Evolutionary conservation across 2,329 filamentous ascomycete genomes (phyloP).

Genomic region (Fusarium keratoplasticum): DNA sequence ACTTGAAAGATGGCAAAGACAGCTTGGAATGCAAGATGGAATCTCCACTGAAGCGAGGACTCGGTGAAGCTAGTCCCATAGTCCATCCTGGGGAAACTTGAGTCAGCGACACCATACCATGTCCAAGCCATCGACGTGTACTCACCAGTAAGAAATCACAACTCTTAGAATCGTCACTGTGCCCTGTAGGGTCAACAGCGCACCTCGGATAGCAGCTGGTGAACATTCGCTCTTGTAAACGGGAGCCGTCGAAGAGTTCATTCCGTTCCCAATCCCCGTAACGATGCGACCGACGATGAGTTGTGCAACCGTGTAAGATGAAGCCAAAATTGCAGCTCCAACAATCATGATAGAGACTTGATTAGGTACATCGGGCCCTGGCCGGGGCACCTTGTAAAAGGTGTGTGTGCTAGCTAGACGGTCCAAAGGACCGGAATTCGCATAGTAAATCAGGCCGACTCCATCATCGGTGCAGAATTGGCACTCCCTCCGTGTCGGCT

Average conservation of each 20-base stretch:
- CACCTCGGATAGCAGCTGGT: neutral
- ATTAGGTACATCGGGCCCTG: too few species aligned
- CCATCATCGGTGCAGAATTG: neutral
- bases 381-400: too few species aligned
- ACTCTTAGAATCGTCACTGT: neutral
- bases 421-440: neutral
- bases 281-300: slow-evolving; percentile 57
- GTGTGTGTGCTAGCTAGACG: neutral
- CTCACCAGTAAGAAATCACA: neutral
- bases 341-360: slow-evolving; percentile 51
- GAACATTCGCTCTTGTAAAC: slow-evolving; percentile 22
- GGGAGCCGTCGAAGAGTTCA: slow-evolving; percentile 54
- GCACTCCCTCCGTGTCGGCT: neutral
- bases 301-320: slow-evolving; percentile 49
- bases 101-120: neutral
- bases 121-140: neutral
- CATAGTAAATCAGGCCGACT: neutral
- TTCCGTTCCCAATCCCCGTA: slow-evolving; percentile 55
- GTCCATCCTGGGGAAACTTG: neutral
- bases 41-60: neutral
- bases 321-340: slow-evolving; percentile 54
- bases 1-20: neutral
- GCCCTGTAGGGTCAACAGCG: neutral
- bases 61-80: neutral
- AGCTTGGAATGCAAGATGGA: neutral